These are phyloP conservation scores for Botrytis elliptica DNA, from an alignment of 2,329 filamentous ascomycete species.

Conservation along the genomic window DNA sequence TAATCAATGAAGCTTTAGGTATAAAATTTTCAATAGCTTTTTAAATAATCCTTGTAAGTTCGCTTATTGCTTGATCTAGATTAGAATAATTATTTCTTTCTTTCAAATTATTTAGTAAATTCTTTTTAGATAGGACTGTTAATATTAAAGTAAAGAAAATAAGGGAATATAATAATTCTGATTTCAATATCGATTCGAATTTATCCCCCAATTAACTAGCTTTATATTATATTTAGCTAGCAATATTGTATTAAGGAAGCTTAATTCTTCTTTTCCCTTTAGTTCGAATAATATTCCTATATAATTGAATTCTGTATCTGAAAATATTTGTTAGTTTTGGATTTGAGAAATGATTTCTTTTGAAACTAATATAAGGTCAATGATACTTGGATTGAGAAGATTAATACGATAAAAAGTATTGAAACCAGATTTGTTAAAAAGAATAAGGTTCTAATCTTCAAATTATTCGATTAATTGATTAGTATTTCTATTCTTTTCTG, in stretches of 20 bases:
- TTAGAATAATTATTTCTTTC: too few species aligned
- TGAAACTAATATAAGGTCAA: background rate
- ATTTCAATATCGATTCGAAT: background rate
- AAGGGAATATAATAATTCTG: too few species aligned
- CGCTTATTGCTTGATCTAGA: too few species aligned
- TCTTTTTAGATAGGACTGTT: too few species aligned
- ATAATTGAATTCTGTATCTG: background rate
- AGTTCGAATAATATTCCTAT: background rate
- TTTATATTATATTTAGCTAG: background rate
- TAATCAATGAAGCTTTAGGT: too few species aligned
- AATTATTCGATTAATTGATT: background rate
- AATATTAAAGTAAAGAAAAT: too few species aligned
- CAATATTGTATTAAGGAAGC: background rate
- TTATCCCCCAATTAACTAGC: background rate
- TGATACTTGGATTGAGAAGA: background rate
- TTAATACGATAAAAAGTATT: background rate
- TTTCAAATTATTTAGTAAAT: too few species aligned
- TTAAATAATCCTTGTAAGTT: too few species aligned
- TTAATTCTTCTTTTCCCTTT: background rate
- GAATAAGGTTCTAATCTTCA: background rate
- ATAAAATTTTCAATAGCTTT: too few species aligned
- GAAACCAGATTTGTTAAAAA: background rate
- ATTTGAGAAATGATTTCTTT: background rate
- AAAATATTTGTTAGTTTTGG: background rate
- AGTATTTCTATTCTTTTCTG: too few species aligned